Percentiles rank a stretch among this genome's conserved stretches.
Conservation (phyloP, 148 eudicot species). For the Silene uniflora region DNA sequence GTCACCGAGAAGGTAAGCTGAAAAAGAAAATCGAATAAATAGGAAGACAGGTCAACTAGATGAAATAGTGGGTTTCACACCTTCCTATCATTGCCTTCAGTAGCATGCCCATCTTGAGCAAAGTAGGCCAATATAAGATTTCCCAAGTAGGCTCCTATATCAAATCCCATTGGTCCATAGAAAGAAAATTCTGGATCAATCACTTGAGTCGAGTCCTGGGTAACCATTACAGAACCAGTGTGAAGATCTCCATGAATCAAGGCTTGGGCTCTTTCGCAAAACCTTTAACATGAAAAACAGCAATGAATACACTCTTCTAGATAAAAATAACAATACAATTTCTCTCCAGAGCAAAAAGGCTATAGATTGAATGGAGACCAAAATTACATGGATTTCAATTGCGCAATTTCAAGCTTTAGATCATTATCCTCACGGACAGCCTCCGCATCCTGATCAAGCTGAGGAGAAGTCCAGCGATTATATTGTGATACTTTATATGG, state of each 20-base stretch:
- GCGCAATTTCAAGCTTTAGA: slow-evolving; percentile 82
- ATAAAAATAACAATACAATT: background rate
- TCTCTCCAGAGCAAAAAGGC: slow-evolving; percentile 1
- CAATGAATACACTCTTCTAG: background rate
- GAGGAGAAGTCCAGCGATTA: slow-evolving; percentile 88
- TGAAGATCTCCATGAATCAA: slow-evolving; percentile 93
- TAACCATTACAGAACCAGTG: slow-evolving; percentile 93
- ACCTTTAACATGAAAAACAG: slow-evolving; percentile 39
- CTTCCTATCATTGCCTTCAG: slow-evolving; percentile 55
- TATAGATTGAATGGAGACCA: background rate
- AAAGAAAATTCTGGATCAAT: slow-evolving; percentile 96
- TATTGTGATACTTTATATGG: slow-evolving; percentile 76
- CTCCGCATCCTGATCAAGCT: slow-evolving; percentile 76
- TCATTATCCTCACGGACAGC: slow-evolving; percentile 78
- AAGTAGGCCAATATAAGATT: slow-evolving; percentile 80
- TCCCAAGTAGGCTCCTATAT: slow-evolving; percentile 88
- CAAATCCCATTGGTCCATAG: slow-evolving; percentile 95
- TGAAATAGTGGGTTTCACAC: slow-evolving; percentile 26
- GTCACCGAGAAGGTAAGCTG: background rate
- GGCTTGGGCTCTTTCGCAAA: slow-evolving; percentile 95
- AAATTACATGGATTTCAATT: slow-evolving; percentile 70
- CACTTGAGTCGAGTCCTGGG: slow-evolving; percentile 79
- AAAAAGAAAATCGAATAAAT: background rate
- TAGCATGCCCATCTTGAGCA: slow-evolving; percentile 85
- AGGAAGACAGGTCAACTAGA: background rate